Conservation (phyloP, 2,329 filamentous ascomycete genomes). For the Verticillium tricorpus region DNA sequence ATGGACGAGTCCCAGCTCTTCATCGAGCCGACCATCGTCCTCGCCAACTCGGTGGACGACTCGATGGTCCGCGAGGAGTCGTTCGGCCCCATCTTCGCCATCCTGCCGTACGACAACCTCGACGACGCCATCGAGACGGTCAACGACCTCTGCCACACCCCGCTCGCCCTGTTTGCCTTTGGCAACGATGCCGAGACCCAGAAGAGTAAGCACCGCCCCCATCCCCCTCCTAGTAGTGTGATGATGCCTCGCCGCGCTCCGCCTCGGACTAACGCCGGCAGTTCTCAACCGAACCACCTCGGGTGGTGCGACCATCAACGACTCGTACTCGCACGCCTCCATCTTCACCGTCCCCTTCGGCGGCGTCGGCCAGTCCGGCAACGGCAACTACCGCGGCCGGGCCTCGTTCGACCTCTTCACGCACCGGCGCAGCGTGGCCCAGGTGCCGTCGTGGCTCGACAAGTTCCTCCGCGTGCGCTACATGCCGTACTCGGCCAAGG, state of each 20-base stretch:
- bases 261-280: slow-evolving; percentile 21
- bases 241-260: background rate
- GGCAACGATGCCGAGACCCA: slow-evolving; percentile 74
- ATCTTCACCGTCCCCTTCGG: slow-evolving; percentile 74
- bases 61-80: slow-evolving; percentile 85
- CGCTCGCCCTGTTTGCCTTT: slow-evolving; percentile 80
- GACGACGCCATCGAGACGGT: slow-evolving; percentile 81
- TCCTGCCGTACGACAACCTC: slow-evolving; percentile 73
- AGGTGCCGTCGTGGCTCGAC: slow-evolving; percentile 65
- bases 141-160: slow-evolving; percentile 77
- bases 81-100: slow-evolving; percentile 88
- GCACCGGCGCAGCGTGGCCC: slow-evolving; percentile 53
- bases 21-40: slow-evolving; percentile 91
- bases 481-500: slow-evolving; percentile 51
- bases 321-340: slow-evolving; percentile 48
- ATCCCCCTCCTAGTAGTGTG: background rate
- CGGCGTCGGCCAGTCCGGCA: slow-evolving; percentile 75
- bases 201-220: slow-evolving; percentile 49
- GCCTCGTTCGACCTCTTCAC: slow-evolving; percentile 67
- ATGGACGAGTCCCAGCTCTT: slow-evolving; percentile 76
- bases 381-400: slow-evolving; percentile 72
- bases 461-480: slow-evolving; percentile 63
- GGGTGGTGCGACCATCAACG: slow-evolving; percentile 64
- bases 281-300: slow-evolving; percentile 61
- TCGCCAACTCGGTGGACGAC: slow-evolving; percentile 63